Evolutionary conservation across 306 rosid genomes (phyloP).

Genomic region (Malus sylvestris): DNA sequence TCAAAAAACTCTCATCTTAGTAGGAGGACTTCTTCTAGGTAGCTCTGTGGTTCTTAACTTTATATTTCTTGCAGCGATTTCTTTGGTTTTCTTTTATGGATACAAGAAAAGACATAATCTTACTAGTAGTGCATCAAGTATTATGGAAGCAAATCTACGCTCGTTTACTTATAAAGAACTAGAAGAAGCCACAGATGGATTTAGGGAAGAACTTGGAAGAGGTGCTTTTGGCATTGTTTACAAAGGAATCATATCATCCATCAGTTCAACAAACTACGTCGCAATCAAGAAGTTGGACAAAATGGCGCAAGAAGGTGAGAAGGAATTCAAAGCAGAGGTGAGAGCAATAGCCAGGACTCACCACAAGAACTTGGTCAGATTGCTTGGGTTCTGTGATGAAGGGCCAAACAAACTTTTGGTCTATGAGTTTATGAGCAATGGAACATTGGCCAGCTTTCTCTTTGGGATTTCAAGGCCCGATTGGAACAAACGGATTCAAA

Average conservation of each 20-base stretch:
- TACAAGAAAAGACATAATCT: not conserved
- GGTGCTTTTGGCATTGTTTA: constrained; percentile 4
- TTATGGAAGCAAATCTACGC: constrained; percentile 4
- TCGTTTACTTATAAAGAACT: not conserved
- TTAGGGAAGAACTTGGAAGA: constrained; percentile 7
- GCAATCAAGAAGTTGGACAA: constrained; percentile 42
- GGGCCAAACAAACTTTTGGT: constrained; percentile 13
- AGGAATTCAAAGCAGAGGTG: constrained; percentile 32
- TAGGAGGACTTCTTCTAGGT: constrained; percentile 19
- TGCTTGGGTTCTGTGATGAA: constrained; percentile 17
- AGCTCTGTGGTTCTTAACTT: constrained; percentile 23
- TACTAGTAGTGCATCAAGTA: not conserved
- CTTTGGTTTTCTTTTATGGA: not conserved
- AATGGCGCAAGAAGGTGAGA: constrained; percentile 28
- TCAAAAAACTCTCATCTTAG: not conserved
- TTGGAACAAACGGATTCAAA: constrained; percentile 12
- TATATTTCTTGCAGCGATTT: not conserved
- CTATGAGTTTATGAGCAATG: constrained; percentile 23
- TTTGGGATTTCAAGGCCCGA: constrained; percentile 19
- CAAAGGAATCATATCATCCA: constrained; percentile 1
- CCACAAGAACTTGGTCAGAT: constrained; percentile 21
- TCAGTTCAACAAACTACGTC: constrained; percentile 9
- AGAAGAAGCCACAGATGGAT: not conserved
- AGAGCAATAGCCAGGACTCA: constrained; percentile 24
- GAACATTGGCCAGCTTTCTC: constrained; percentile 12